These are phyloP conservation scores for Boletus patriciae DNA, from an alignment of 768 basidiomycete genomes.

Conservation along the genomic window DNA sequence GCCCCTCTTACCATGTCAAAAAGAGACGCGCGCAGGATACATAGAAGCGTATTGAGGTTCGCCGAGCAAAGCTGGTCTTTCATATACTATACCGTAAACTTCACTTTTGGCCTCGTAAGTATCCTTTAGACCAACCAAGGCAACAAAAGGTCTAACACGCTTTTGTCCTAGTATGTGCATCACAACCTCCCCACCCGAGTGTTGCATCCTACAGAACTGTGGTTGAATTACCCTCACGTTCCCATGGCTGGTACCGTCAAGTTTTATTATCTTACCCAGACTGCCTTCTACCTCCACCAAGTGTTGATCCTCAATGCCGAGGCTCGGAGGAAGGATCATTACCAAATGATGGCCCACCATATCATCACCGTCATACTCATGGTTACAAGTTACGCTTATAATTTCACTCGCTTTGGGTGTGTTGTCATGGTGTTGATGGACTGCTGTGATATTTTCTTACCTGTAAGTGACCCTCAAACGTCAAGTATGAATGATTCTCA, in stretches of 20 bases:
- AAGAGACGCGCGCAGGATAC: conserved; percentile 59
- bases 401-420: conserved; percentile 88
- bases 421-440: conserved; percentile 94
- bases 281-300: conserved; percentile 90
- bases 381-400: conserved; percentile 70
- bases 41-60: conserved; percentile 79
- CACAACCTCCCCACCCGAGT: conserved; percentile 63
- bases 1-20: conserved; percentile 23
- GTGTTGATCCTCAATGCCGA: conserved; percentile 92
- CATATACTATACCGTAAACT: conserved; percentile 76
- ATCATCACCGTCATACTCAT: conserved; percentile 84
- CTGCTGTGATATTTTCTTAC: conserved; percentile 87
- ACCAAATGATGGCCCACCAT: conserved; percentile 97
- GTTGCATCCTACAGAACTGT: conserved; percentile 64
- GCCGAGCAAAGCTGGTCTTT: conserved; percentile 94
- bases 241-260: conserved; percentile 81
- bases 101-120: conserved; percentile 80
- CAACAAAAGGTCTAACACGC: conserved; percentile 6
- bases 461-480: conserved; percentile 52
- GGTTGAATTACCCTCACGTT: conserved; percentile 80
- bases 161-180: conserved; percentile 69
- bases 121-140: conserved; percentile 12
- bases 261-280: conserved; percentile 84
- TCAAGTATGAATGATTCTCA: neutral
- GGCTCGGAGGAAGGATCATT: conserved; percentile 86